Evolutionary conservation across 352 stramenopile species (phyloP), one percentile per base, ranked within the genome.

Genomic region (Globisporangium heterothallicum): DNA sequence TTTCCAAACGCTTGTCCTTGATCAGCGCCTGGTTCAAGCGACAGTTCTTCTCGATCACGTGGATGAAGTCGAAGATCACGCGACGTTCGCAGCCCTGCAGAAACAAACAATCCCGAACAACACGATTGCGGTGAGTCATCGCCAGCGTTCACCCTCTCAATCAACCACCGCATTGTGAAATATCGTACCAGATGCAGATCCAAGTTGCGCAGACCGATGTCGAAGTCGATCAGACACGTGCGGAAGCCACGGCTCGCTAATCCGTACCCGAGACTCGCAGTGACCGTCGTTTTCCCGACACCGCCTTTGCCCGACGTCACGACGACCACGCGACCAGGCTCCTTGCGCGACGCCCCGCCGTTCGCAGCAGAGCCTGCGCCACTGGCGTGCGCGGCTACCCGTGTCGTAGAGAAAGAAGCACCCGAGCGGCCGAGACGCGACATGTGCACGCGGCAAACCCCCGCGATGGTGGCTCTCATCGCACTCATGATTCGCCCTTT

Each of bases 51-150:
- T 94, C 76, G 53, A 97, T 83, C 49, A 97, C 88, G 67, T 97
- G 84, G 67, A 97, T 95, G 51, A 97, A 96, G 59, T 97, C 90
- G 52, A 97, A 97, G 65, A 97, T 96, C 24, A 97, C 90, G 41
- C 90, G 81, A 9, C 90, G 86, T 65, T 97, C 90, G 53, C 86
- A 92, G 47, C 90, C 82, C 62, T 69, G 30, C 10, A 32, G 4
- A 29, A 27, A 38, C 27, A 30, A 36, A 7, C 18, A 48, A 26
- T n/a, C n/a, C n/a, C n/a, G n/a, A 38, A 38, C 32, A 10, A 38
- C 32, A 38, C 32, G n/a, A 16, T n/a, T n/a, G n/a, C n/a, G n/a
- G n/a, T n/a, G n/a, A n/a, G n/a, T n/a, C n/a, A n/a, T n/a, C n/a
- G n/a, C n/a, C n/a, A n/a, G n/a, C n/a, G n/a, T n/a, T n/a, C n/a